These are phyloP conservation scores for Neolentinus lepideus DNA, from an alignment of 1,284 basidiomycete species.

Conservation along the genomic window DNA sequence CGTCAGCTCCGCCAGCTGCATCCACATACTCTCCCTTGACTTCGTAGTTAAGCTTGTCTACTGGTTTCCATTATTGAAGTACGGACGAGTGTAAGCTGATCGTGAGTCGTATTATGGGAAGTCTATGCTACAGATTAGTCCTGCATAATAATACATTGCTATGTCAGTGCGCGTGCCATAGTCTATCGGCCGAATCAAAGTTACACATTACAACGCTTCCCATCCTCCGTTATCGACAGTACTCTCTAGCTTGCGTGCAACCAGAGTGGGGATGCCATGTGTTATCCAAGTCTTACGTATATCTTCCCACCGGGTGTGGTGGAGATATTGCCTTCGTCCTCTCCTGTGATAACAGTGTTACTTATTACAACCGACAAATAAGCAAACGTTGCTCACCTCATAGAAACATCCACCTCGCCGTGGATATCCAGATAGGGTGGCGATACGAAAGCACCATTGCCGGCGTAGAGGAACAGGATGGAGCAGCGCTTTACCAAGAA, in stretches of 20 bases:
- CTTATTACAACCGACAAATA: constrained; percentile 1
- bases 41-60: too few relatives aligned
- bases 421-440: constrained; percentile 95
- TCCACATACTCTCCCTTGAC: too few relatives aligned
- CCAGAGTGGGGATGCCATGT: constrained; percentile 86
- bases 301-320: constrained; percentile 87
- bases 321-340: constrained; percentile 84
- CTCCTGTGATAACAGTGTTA: constrained; percentile 40
- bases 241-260: constrained; percentile 86
- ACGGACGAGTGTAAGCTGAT: too few relatives aligned
- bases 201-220: constrained; percentile 65
- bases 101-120: too few relatives aligned
- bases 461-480: constrained; percentile 87
- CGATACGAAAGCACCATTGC: constrained; percentile 81
- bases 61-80: too few relatives aligned
- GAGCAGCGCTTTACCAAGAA: constrained; percentile 92
- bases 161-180: not conserved
- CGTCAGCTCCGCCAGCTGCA: too few relatives aligned
- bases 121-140: constrained; percentile 1
- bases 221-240: constrained; percentile 90
- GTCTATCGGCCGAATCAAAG: not conserved
- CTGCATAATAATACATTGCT: not conserved
- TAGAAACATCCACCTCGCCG: constrained; percentile 89
- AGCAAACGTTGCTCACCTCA: constrained; percentile 56
- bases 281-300: constrained; percentile 85